Conservation (phyloP, 768 basidiomycete genomes). For the Calvatia gigantea region DNA sequence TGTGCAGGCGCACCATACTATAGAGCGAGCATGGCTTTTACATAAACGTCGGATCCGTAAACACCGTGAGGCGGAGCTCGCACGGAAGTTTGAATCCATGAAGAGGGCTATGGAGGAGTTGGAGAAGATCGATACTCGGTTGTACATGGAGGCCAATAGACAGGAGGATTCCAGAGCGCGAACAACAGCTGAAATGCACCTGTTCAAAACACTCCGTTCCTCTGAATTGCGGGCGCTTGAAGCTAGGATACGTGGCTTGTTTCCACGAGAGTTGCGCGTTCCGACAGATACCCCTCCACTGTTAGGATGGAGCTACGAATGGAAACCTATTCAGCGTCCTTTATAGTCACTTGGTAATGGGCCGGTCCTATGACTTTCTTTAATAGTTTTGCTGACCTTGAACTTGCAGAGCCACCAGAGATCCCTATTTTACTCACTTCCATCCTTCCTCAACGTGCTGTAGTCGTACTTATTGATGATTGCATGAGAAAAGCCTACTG, state of each 20-base stretch:
- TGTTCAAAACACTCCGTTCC: slow-evolving; percentile 58
- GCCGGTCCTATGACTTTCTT: not conserved
- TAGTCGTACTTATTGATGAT: not conserved
- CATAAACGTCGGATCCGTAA: slow-evolving; percentile 74
- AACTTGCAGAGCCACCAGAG: not conserved
- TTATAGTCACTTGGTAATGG: slow-evolving; percentile 24
- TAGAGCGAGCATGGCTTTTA: slow-evolving; percentile 86
- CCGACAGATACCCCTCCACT: slow-evolving; percentile 84
- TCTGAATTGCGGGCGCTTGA: slow-evolving; percentile 71
- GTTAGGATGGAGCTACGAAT: slow-evolving; percentile 85
- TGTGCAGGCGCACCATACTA: slow-evolving; percentile 86
- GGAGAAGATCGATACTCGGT: slow-evolving; percentile 48
- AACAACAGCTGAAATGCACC: slow-evolving; percentile 51
- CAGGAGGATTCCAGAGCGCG: slow-evolving; percentile 70
- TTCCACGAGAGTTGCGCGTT: slow-evolving; percentile 83
- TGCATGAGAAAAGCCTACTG: not conserved
- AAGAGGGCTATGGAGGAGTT: slow-evolving; percentile 81
- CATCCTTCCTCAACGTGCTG: not conserved
- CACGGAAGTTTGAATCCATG: slow-evolving; percentile 82
- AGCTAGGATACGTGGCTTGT: slow-evolving; percentile 73
- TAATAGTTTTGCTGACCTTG: not conserved
- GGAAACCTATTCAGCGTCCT: slow-evolving; percentile 62
- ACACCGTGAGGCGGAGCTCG: slow-evolving; percentile 61
- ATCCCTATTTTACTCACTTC: not conserved
- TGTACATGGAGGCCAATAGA: slow-evolving; percentile 72